phyloP scores from a whole-genome alignment of 2,329 filamentous ascomycete species.

The Apiospora sp. region DNA sequence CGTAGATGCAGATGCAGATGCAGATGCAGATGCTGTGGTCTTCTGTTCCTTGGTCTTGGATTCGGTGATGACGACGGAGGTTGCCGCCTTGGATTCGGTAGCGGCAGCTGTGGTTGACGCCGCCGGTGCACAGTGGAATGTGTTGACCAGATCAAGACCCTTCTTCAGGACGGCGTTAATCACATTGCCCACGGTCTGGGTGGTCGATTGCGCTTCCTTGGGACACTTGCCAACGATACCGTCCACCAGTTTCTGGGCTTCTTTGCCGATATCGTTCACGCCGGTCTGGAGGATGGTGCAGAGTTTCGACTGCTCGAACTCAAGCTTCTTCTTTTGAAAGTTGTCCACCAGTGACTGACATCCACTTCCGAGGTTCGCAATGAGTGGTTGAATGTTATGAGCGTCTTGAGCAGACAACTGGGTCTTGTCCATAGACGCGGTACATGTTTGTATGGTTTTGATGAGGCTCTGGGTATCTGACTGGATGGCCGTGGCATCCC shows the following conservation, averaged over 20 bases:
- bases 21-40: neutral
- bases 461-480: conserved; percentile 12
- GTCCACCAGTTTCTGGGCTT: conserved; percentile 9
- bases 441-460: neutral
- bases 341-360: conserved; percentile 13
- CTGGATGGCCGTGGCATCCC: conserved; percentile 8
- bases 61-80: neutral
- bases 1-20: neutral
- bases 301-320: conserved; percentile 9
- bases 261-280: conserved; percentile 6
- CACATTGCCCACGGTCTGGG: conserved; percentile 8
- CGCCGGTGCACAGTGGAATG: conserved; percentile 9
- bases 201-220: neutral
- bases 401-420: conserved; percentile 6
- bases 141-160: conserved; percentile 13
- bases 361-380: conserved; percentile 10
- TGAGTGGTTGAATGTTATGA: neutral
- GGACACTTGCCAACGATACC: conserved; percentile 11
- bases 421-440: conserved; percentile 6
- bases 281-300: conserved; percentile 7
- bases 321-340: conserved; percentile 7
- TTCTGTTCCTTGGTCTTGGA: neutral
- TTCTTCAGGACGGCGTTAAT: conserved; percentile 2
- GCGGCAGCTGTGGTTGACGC: neutral
- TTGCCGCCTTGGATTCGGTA: neutral